Conservation (phyloP, 2,329 filamentous ascomycete genomes). For the Aspergillus quadrilineatus region DNA sequence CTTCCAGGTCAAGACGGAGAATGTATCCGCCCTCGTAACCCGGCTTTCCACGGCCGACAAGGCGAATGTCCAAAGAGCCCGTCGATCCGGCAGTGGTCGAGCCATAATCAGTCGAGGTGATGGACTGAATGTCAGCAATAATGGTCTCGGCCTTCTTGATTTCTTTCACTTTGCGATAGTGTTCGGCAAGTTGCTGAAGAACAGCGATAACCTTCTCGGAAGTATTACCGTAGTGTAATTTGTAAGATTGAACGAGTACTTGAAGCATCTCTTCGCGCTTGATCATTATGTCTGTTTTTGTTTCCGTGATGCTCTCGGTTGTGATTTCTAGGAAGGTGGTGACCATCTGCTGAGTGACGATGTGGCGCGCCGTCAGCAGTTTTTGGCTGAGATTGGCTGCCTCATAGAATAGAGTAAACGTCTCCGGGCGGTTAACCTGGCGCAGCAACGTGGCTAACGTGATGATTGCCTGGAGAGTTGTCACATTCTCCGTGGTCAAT, state of each 20-base stretch:
- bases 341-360: slow-evolving; percentile 49
- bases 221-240: slow-evolving; percentile 48
- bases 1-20: slow-evolving; percentile 38
- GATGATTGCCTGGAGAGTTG: slow-evolving; percentile 48
- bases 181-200: slow-evolving; percentile 47
- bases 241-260: slow-evolving; percentile 51
- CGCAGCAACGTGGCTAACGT: slow-evolving; percentile 42
- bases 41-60: slow-evolving; percentile 34
- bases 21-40: slow-evolving; percentile 15
- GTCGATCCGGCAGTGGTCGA: slow-evolving; percentile 21
- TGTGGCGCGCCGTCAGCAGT: slow-evolving; percentile 43
- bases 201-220: slow-evolving; percentile 48
- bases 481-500: slow-evolving; percentile 39
- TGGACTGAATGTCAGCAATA: slow-evolving; percentile 29
- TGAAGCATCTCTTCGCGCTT: slow-evolving; percentile 48
- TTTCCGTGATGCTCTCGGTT: slow-evolving; percentile 29
- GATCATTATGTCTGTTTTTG: slow-evolving; percentile 35
- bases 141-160: slow-evolving; percentile 46
- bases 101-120: slow-evolving; percentile 22
- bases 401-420: slow-evolving; percentile 45
- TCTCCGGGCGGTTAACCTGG: slow-evolving; percentile 30
- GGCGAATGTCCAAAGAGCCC: slow-evolving; percentile 30
- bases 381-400: slow-evolving; percentile 42
- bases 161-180: slow-evolving; percentile 52
- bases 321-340: slow-evolving; percentile 48